These are phyloP conservation scores for Arabidopsis lyrata DNA, from an alignment of 441 rosid genomes.

Conservation along the genomic window DNA sequence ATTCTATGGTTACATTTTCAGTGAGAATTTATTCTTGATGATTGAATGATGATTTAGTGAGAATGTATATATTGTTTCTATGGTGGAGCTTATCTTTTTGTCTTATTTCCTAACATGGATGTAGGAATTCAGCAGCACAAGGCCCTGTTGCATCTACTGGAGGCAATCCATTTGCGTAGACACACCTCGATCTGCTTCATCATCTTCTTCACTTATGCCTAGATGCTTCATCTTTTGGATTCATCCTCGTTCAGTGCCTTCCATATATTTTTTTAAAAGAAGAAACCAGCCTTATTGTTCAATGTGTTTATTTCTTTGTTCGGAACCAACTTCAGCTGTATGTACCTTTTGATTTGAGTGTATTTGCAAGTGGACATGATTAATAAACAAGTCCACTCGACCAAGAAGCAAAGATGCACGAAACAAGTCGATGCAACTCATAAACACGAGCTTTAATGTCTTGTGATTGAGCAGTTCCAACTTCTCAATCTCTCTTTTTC, in stretches of 20 bases:
- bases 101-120: conserved; percentile 26
- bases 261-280: background rate
- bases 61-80: background rate
- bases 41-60: too few species aligned
- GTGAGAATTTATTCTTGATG: too few species aligned
- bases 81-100: background rate
- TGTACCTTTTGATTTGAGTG: conserved; percentile 32
- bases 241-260: conserved; percentile 7
- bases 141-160: conserved; percentile 78
- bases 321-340: conserved; percentile 19
- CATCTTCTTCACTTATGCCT: background rate
- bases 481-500: background rate
- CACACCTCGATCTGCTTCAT: background rate
- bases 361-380: conserved; percentile 26
- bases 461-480: background rate
- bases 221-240: conserved; percentile 11
- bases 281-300: conserved; percentile 18
- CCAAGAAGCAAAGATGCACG: background rate
- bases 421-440: background rate
- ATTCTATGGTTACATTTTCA: background rate
- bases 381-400: background rate
- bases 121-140: conserved; percentile 70
- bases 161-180: conserved; percentile 90
- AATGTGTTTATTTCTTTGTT: conserved; percentile 29
- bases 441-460: background rate